Percentiles rank a stretch among this genome's conserved stretches.
phyloP scores from a whole-genome alignment of 2,329 filamentous ascomycete species.

The Cercospora nicotianae region DNA sequence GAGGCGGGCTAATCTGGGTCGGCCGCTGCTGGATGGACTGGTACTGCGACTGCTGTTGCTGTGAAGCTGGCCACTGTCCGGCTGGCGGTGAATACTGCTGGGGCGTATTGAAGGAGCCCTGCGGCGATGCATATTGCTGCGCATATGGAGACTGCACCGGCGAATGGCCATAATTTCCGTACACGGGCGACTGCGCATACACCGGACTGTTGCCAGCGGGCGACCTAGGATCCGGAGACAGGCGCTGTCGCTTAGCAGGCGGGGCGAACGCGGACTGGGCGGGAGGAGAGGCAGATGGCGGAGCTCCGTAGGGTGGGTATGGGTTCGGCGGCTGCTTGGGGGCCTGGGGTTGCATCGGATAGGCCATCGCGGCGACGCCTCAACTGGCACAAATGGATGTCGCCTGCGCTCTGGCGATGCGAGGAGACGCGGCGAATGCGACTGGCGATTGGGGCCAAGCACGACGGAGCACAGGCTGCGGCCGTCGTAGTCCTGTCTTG shows the following conservation, averaged over 20 bases:
- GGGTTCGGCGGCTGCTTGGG: slow-evolving; percentile 33
- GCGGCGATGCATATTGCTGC: slow-evolving; percentile 33
- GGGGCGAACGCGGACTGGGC: slow-evolving; percentile 51
- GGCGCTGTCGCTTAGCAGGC: slow-evolving; percentile 70
- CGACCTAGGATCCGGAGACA: slow-evolving; percentile 68
- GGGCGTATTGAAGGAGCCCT: slow-evolving; percentile 37
- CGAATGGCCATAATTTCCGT: slow-evolving; percentile 41
- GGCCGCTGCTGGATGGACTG: slow-evolving; percentile 27
- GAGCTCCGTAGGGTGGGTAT: slow-evolving; percentile 52
- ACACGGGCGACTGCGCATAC: slow-evolving; percentile 40
- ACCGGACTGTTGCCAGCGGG: slow-evolving; percentile 54
- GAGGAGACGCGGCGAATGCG: background rate
- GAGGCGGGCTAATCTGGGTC: slow-evolving; percentile 27
- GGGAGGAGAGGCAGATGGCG: slow-evolving; percentile 36
- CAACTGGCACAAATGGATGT: background rate
- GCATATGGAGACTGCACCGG: slow-evolving; percentile 33
- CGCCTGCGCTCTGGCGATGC: background rate
- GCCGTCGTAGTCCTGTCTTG: background rate
- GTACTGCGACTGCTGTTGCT: slow-evolving; percentile 25
- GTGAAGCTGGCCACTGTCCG: slow-evolving; percentile 4
- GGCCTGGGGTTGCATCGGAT: slow-evolving; percentile 36
- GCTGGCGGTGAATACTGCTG: slow-evolving; percentile 34
- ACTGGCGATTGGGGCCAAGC: background rate
- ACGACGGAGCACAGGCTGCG: background rate
- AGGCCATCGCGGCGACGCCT: slow-evolving; percentile 26